Evolutionary conservation across 495 filamentous ascomycete genomes (phyloP), one percentile per base, ranked within the genome.

Genomic region (Endocarpon pusillum): DNA sequence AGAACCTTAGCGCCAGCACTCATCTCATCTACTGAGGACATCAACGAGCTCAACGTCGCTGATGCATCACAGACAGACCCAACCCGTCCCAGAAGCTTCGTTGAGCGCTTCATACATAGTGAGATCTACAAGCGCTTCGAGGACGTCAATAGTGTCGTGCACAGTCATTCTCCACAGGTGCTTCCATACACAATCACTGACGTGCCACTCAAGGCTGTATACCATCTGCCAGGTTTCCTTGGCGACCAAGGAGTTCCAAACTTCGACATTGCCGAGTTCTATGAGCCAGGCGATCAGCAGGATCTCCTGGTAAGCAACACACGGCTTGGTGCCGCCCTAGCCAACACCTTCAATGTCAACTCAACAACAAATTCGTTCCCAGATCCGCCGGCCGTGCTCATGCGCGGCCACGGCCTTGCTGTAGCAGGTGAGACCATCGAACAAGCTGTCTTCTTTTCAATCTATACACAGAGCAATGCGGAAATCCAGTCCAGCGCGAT

Each of bases 221-320:
- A 55, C 35, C 61, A 69, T 42, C 57, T 62, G 52, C 64, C 62
- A 5, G 62, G 62, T 1, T 66, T 70, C 30, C 51, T 69, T 26
- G 61, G 62, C 50, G 35, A 38, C 17, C 5, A 22, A 20, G n/a
- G n/a, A n/a, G 41, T 39, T 16, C 58, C 59, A 4, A 42, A 52
- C 4, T 64, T 46, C 27, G 52, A 64, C 31, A 53, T 57, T 27
- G 38, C 43, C 10, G 25, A 46, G 1, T 19, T 45, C 10, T 54
- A 55, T 24, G 7, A 19, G 6, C 11, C 16, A 8, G 42, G 36
- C 9, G 48, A 53, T 34, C 37, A 22, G 1, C 42, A 38, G 20
- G 58, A 67, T 41, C 50, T 67, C 45, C 55, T 67, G 1, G 47
- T 69, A n/a, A 49, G 47, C 17, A 47, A 46, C 33, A 20, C 40